Evolutionary conservation across 2,329 filamentous ascomycete species (phyloP), one percentile per base, ranked within the genome.

Genomic region (Ophiocordyceps camponoti-floridani): DNA sequence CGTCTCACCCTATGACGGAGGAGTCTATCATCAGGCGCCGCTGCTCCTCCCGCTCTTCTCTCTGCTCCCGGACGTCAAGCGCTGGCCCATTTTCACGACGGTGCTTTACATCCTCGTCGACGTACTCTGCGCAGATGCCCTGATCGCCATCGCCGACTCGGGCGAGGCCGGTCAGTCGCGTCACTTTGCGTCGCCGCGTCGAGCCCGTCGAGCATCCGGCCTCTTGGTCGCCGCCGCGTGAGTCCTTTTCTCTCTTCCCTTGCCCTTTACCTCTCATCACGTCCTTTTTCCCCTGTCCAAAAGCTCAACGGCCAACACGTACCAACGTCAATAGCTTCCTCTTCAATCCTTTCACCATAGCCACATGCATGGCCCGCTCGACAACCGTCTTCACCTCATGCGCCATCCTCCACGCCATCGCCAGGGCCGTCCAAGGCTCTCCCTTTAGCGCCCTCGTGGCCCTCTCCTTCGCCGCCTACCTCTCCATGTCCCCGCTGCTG

Each of bases 1-100:
- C 66, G 84, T 96, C 46, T 95, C 87, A 48, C 91, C 91, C 1
- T 98, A 96, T 66, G 87, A 98, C 61, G 91, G 91, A 51, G 91
- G 91, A 54, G 85, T 80, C 58, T 80, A 74, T 60, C 73, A 78
- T 63, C 72, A 94, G 70, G 86, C 88, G 40, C 91, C 91, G 42
- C 71, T 98, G 46, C 75, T 98, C 38, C 77, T 98, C 47, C 86
- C 89, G 41, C 73, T 96, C 51, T 95, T 96, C 69, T 84, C 86
- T 33, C 73, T 95, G 41, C 73, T 98, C 41, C 89, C 91, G 10
- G 75, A 80, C 58, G 71, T 77, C 43, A 65, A 71, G 49, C 59
- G 64, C 44, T 77, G 77, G 55, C 81, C 85, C 23, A 69, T 88
- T 52, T 77, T 84, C 50, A 89, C 84, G 11, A 77, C 84, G 48